Evolutionary conservation across 2,329 filamentous ascomycete genomes (phyloP), one percentile per base, ranked within the genome.

Genomic region (Coniochaeta hoffmannii): DNA sequence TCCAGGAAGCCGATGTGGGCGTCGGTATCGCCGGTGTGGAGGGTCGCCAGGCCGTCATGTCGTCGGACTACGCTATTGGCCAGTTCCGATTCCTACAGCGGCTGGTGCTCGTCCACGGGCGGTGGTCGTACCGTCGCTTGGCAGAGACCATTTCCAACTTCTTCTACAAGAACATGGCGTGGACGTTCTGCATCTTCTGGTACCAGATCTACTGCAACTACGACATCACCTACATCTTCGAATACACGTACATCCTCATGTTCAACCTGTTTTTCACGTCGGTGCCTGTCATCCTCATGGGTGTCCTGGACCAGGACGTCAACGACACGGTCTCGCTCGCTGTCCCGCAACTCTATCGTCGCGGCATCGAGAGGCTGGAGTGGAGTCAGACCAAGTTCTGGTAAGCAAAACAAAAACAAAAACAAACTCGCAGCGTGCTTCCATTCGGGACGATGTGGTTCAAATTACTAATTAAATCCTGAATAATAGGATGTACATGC

Each of bases 81-180:
- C 92, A 97, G 71, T 97, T 97, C 76, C 83, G 90, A 38, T 97
- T 89, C 74, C 77, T 97, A 53, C 87, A 91, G 64, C 80, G 92
- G 55, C 77, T 97, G 58, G 82, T 97, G 30, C 81, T 97, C 19
- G 91, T 97, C 4, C 92, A 97, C 68, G 92, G 92, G 57, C 84
- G 92, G 57, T 97, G 92, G 90, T 96, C 91, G n/a, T 99, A 99
- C 74, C 84, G 93, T 54, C 85, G 94, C 64, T 76, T 99, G 69
- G 90, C 88, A 30, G 94, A 99, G 75, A 89, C 87, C 50, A 97
- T 95, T 65, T 90, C 91, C 70, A 99, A 99, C 71, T 99, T 99
- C 80, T 99, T 99, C 78, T 99, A 97, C 83, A 99, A 99, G 87
- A 99, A 97, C 76, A 88, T 99, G 72, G 88, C 97, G 53, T 99